Percentiles rank a stretch among this genome's conserved stretches.
Evolutionary conservation across 768 basidiomycete genomes (phyloP).

Genomic region (Myochromella boudieri): DNA sequence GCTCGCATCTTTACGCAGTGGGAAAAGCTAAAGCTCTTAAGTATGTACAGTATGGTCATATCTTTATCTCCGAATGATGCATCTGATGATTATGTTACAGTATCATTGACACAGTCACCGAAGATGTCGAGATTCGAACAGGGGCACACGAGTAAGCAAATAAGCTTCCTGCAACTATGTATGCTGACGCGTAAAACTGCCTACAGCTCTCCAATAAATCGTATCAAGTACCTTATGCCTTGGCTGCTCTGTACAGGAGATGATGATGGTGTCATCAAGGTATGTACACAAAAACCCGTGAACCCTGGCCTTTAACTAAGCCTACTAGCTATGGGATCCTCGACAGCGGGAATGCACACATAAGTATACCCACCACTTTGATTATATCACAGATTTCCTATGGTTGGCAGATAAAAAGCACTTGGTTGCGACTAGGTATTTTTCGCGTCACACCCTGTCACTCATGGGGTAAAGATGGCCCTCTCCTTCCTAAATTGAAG

Average conservation of each 20-base stretch:
- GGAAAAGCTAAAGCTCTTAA: slow-evolving; percentile 80
- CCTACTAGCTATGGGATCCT: slow-evolving; percentile 85
- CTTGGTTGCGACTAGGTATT: slow-evolving; percentile 84
- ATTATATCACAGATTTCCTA: slow-evolving; percentile 91
- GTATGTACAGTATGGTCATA: slow-evolving; percentile 75
- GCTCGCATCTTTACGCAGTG: slow-evolving; percentile 68
- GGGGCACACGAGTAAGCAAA: slow-evolving; percentile 67
- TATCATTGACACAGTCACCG: slow-evolving; percentile 65
- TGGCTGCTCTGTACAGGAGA: slow-evolving; percentile 84
- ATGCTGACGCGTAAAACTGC: slow-evolving; percentile 32
- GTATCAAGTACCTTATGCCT: slow-evolving; percentile 69
- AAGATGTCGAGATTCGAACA: slow-evolving; percentile 46
- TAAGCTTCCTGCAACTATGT: slow-evolving; percentile 5
- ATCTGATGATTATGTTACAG: slow-evolving; percentile 34
- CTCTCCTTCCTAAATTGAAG: not conserved
- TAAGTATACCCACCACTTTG: slow-evolving; percentile 84
- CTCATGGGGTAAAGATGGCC: not conserved
- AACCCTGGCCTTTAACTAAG: not conserved
- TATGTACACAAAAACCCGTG: slow-evolving; percentile 26
- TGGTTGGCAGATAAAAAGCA: slow-evolving; percentile 85
- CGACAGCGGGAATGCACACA: slow-evolving; percentile 63
- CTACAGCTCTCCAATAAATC: slow-evolving; percentile 79
- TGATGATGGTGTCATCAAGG: slow-evolving; percentile 94
- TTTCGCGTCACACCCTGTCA: not conserved
- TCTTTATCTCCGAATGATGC: slow-evolving; percentile 7